These are phyloP conservation scores for Grosmannia clavigera DNA, from an alignment of 2,329 filamentous ascomycete species.

Conservation along the genomic window DNA sequence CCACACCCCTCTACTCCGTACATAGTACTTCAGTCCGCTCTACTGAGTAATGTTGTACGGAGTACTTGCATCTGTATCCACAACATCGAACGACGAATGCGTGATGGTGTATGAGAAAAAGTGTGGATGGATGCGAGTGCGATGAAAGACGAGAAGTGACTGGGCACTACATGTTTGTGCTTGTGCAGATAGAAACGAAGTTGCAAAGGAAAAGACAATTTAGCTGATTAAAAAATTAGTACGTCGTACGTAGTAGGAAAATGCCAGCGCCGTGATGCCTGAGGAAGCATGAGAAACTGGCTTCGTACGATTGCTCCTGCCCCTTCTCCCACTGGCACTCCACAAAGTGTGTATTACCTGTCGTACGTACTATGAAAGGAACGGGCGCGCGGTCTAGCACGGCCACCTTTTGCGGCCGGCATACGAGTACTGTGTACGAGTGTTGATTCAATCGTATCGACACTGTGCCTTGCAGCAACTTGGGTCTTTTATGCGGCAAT, in stretches of 20 bases:
- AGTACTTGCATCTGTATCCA: constrained; percentile 1
- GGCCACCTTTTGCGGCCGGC: not conserved
- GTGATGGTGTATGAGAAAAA: constrained; percentile 1
- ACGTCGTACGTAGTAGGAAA: not conserved
- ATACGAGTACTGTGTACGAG: not conserved
- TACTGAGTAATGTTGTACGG: not conserved
- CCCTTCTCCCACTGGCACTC: not conserved
- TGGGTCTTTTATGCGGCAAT: not conserved
- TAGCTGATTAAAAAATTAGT: not conserved
- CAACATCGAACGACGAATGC: constrained; percentile 2
- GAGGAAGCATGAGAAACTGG: no score
- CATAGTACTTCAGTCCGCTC: not conserved
- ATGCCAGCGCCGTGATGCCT: no score
- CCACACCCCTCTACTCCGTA: not conserved
- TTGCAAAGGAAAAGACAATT: not conserved
- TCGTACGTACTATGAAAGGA: not conserved
- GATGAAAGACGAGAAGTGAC: not conserved
- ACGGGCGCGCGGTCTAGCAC: not conserved
- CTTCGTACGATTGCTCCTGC: not conserved
- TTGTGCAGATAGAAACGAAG: not conserved
- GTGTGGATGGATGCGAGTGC: not conserved
- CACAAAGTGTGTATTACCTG: not conserved
- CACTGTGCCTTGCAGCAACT: not conserved
- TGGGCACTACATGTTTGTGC: not conserved
- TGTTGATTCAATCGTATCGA: not conserved